Percentiles rank a stretch among this genome's conserved stretches.
Conservation (phyloP, 164 flowering plant species). For the Aristolochia contorta region DNA sequence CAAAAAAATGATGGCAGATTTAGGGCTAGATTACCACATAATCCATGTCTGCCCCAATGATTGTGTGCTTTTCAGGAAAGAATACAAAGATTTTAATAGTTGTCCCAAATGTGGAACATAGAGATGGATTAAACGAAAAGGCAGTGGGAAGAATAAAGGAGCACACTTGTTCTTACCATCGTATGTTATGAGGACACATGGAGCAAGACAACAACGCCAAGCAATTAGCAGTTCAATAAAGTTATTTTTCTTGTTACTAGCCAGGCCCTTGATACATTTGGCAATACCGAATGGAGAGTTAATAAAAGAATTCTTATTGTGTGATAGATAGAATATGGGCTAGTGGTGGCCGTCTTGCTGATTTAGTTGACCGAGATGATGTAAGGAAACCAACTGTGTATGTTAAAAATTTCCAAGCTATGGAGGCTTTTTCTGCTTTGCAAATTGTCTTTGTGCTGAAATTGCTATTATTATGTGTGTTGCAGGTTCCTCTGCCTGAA, state of each 20-base stretch:
- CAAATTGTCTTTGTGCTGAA: background rate
- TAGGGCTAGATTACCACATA: too few species aligned
- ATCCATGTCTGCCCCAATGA: too few species aligned
- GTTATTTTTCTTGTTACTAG: too few species aligned
- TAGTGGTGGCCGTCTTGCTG: conserved; percentile 79
- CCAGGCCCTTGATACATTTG: conserved; percentile 90
- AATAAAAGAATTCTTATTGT: conserved; percentile 71
- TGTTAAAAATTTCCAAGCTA: background rate
- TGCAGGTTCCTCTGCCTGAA: conserved; percentile 68
- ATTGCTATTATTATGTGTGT: background rate
- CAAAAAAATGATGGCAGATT: too few species aligned
- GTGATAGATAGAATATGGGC: conserved; percentile 90
- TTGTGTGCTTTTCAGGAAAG: too few species aligned
- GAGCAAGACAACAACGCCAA: conserved; percentile 79
- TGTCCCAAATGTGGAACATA: too few species aligned
- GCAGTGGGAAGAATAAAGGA: too few species aligned
- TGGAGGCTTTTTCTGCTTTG: background rate
- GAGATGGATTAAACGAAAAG: too few species aligned
- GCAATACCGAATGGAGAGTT: conserved; percentile 83
- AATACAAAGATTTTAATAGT: too few species aligned
- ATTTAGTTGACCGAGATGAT: conserved; percentile 74
- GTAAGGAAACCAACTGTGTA: conserved; percentile 32
- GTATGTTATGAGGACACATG: conserved; percentile 90
- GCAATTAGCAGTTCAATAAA: conserved; percentile 16
- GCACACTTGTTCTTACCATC: conserved; percentile 83